Conservation (phyloP, 2,329 filamentous ascomycete genomes). For the Plectosphaerella cucumerina region DNA sequence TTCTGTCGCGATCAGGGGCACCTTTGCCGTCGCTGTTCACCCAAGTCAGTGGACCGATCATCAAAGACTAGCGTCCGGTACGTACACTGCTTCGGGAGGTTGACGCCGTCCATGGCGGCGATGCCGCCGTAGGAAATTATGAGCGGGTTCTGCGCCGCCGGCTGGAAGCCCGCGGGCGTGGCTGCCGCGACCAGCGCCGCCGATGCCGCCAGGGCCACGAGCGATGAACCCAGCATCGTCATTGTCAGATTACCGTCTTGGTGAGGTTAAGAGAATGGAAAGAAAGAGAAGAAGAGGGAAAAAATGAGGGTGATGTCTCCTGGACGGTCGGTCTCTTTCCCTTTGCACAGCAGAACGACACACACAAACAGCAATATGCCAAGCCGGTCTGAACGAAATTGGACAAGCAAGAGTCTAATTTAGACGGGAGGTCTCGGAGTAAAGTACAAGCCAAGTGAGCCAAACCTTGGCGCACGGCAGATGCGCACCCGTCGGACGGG, state of each 20-base stretch:
- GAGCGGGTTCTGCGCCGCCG: constrained; percentile 29
- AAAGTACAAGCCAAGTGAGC: no score
- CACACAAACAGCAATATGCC: no score
- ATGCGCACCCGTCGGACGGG: no score
- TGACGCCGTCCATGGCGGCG: constrained; percentile 31
- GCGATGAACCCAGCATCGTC: constrained; percentile 12
- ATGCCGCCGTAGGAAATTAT: constrained; percentile 33
- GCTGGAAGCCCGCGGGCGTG: constrained; percentile 37
- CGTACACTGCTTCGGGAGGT: constrained; percentile 31
- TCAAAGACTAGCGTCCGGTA: background rate
- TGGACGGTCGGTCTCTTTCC: no score
- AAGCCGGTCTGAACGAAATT: no score
- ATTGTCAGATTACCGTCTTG: background rate
- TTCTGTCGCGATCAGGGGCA: constrained; percentile 12
- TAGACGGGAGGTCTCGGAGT: no score
- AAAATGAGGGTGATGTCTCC: background rate
- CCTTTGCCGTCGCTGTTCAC: constrained; percentile 5
- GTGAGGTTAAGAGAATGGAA: background rate
- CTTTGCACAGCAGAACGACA: no score
- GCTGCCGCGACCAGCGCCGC: constrained; percentile 28
- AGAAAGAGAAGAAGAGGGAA: background rate
- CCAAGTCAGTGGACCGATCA: background rate
- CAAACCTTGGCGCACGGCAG: no score
- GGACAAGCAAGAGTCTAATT: no score
- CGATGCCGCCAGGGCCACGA: constrained; percentile 22